Base-by-base conservation (phyloP, 371 early-diverging fungal species). In the Mucor piriformis region DNA sequence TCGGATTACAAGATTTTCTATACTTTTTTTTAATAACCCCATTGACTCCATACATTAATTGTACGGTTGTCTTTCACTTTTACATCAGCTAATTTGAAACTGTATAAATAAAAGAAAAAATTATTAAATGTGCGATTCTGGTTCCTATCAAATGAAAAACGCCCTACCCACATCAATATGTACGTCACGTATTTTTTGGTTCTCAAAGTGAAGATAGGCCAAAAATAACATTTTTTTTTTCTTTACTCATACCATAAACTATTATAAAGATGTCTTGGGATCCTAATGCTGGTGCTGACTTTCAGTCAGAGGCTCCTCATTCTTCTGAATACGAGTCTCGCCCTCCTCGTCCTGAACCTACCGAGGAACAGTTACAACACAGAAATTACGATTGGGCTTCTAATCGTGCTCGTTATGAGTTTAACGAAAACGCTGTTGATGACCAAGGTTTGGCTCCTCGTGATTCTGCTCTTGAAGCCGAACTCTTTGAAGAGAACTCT, bases 311-410 rank as follows among this genome's bases (percentile, higher is more conserved):
- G 20, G 34, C 46, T 42, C 43, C 37, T n/a, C 7, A 8, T 7
- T 42, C 18, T 18, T 29, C 10, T 27, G 32, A 42, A 33, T 32
- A 12, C 12, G 16, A 34, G 24, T 40, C 32, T 15, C 66, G 59
- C n/a, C 47, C 62, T 34, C 64, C 63, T 43, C 57, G 55, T 40
- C 62, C 69, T 47, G 68, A 67, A 40, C 50, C 54, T 6, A 54
- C 57, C 54, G 62, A 65, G 51, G 65, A 65, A 32, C 65, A 63
- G 57, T 21, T 54, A 2, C 57, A 57, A 27, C 59, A 62, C 50
- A 72, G 78, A 51, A 49, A 56, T 21, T 79, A 73, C 51, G 72
- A 75, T 38, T 83, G 83, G 83, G 82, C 83, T 15, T 77, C 83
- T 44, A 75, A 70, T 50, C 72, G 79, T 37, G 63, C 71, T 43